phyloP scores from a whole-genome alignment of 208 protist genomes.

The Leishmania martiniquensis region DNA sequence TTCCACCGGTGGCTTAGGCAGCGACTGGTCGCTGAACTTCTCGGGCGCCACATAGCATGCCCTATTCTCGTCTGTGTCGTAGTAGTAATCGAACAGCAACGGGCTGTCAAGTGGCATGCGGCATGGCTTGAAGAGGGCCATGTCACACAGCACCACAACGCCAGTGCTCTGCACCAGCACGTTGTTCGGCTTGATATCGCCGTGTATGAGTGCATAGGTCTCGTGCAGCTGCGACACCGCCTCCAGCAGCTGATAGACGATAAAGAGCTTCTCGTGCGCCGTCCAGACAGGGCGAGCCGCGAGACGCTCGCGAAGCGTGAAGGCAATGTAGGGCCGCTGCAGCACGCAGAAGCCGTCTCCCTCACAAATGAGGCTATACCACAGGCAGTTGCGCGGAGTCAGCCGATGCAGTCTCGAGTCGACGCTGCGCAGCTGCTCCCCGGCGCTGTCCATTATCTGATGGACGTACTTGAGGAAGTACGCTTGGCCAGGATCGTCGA shows the following conservation, averaged over 20 bases:
- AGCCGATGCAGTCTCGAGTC: conserved; percentile 27
- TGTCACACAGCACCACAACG: conserved; percentile 80
- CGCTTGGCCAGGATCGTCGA: conserved; percentile 39
- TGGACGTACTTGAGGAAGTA: conserved; percentile 45
- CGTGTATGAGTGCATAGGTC: conserved; percentile 74
- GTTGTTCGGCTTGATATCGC: conserved; percentile 92
- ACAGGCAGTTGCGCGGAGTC: conserved; percentile 22
- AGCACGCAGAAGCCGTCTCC: conserved; percentile 59
- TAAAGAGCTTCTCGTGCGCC: conserved; percentile 50
- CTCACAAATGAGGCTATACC: conserved; percentile 29
- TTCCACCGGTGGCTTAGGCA: conserved; percentile 24
- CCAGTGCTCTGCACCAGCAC: conserved; percentile 74
- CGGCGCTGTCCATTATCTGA: conserved; percentile 33
- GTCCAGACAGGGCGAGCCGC: conserved; percentile 60
- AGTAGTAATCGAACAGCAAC: conserved; percentile 87
- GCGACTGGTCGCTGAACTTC: conserved; percentile 69
- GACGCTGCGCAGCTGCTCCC: conserved; percentile 41
- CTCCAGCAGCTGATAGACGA: conserved; percentile 72
- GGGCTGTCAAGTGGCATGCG: conserved; percentile 71
- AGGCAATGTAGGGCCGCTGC: conserved; percentile 75
- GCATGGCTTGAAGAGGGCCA: conserved; percentile 88
- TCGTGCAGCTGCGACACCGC: conserved; percentile 80
- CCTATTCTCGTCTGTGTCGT: conserved; percentile 83
- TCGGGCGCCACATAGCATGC: conserved; percentile 88
- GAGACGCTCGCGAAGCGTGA: conserved; percentile 81